Conservation (phyloP, 192 early-diverging fungal genomes). For the Gaertneriomyces semiglobifer region DNA sequence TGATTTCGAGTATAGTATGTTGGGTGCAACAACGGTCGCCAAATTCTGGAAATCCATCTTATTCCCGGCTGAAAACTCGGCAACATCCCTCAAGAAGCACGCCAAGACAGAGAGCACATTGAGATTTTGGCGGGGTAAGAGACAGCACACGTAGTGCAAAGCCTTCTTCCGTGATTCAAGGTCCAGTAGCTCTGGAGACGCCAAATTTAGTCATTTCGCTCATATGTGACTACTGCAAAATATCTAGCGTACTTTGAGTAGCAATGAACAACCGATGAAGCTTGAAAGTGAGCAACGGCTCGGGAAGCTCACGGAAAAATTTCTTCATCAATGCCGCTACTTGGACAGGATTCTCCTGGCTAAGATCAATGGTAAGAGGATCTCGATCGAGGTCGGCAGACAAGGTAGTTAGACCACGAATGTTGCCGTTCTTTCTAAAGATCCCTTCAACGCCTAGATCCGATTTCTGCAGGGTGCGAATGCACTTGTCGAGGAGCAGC, state of each 20-base stretch:
- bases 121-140: conserved; percentile 86
- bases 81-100: conserved; percentile 83
- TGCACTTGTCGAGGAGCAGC: conserved; percentile 77
- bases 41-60: conserved; percentile 92
- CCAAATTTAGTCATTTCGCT: conserved; percentile 6
- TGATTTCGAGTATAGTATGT: conserved; percentile 80
- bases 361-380: conserved; percentile 65
- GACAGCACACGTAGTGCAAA: conserved; percentile 75
- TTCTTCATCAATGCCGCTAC: conserved; percentile 94
- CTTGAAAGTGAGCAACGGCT: conserved; percentile 88
- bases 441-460: conserved; percentile 88
- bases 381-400: conserved; percentile 83
- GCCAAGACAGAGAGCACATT: conserved; percentile 91
- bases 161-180: conserved; percentile 51
- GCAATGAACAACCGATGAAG: conserved; percentile 81
- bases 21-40: conserved; percentile 92
- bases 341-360: conserved; percentile 75
- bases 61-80: conserved; percentile 59
- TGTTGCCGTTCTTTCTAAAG: conserved; percentile 98
- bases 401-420: conserved; percentile 80
- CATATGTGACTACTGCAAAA: not conserved
- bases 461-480: conserved; percentile 66
- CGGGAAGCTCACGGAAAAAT: conserved; percentile 93
- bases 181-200: conserved; percentile 21
- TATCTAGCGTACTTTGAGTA: conserved; percentile 55